Evolutionary conservation across 768 basidiomycete genomes (phyloP), one percentile per base, ranked within the genome.

Genomic region (Boletus sp.): DNA sequence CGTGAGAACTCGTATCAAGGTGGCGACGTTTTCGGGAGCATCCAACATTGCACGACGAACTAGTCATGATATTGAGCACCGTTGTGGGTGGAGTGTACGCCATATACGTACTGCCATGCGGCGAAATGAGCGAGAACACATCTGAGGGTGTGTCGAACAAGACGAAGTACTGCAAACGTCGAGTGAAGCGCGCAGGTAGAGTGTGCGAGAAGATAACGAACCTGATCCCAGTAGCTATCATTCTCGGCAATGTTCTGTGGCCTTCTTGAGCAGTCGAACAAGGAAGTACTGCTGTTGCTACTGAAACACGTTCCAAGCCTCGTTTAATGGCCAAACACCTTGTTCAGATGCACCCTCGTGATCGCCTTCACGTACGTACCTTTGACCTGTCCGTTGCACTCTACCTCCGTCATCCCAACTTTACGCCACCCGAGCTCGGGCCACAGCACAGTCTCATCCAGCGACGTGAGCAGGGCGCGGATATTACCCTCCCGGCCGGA

Each of bases 181-280:
- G 28, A 56, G 44, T 60, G 46, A 44, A 33, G 52, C 24, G 14
- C 20, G 15, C 11, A 7, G 32, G 20, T 20, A 35, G 47, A 48
- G 28, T 30, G 39, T 42, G 7, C 29, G 33, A 54, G 53, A 33
- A 28, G 36, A 48, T 17, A 29, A 66, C 83, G 65, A 61, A 90
- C 92, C 77, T 96, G 94, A 56, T 93, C 82, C 94, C 94, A 96
- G 67, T 95, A 94, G n/a, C 70, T 76, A 67, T 97, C 94, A 3
- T 75, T 80, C 56, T 83, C 78, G 3, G 84, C 71, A 49, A 95
- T 94, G 64, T 89, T 83, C 91, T 94, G 57, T 35, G 47, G 33
- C n/a, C n/a, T n/a, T n/a, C n/a, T n/a, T n/a, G n/a, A n/a, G n/a
- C n/a, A n/a, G n/a, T n/a, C n/a, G n/a, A n/a, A n/a, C n/a, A n/a